Evolutionary conservation across 306 rosid genomes (phyloP).

Genomic region (Cicer cuneatum): DNA sequence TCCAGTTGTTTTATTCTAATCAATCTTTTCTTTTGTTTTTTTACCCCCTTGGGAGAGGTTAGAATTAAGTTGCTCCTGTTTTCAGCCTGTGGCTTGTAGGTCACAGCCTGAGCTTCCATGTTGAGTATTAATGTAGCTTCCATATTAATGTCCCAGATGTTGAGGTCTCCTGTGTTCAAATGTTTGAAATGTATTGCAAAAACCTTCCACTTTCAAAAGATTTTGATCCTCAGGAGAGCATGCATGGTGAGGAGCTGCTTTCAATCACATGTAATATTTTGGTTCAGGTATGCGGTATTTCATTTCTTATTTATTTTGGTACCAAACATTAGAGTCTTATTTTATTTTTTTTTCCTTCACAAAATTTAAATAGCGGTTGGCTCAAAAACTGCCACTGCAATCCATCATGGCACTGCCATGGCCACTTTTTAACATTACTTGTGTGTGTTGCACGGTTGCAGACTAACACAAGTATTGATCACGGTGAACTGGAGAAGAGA

Average conservation of each 20-base stretch:
- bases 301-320: constrained; percentile 9
- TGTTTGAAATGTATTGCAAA: constrained; percentile 81
- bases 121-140: constrained; percentile 42
- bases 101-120: constrained; percentile 32
- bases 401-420: not conserved
- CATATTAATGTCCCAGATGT: constrained; percentile 71
- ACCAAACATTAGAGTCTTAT: not conserved
- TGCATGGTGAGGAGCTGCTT: constrained; percentile 94
- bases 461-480: not conserved
- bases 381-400: constrained; percentile 7
- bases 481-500: not conserved
- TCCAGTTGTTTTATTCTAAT: constrained; percentile 10
- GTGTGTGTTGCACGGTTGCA: not conserved
- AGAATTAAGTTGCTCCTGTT: constrained; percentile 27
- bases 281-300: constrained; percentile 71
- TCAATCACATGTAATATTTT: constrained; percentile 71
- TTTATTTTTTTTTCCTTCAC: not conserved
- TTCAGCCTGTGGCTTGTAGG: constrained; percentile 36
- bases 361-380: not conserved
- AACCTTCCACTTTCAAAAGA: constrained; percentile 86
- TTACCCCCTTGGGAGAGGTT: not conserved
- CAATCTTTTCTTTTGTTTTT: not conserved
- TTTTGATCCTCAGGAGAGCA: constrained; percentile 89
- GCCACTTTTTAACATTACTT: not conserved
- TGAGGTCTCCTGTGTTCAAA: constrained; percentile 69